Percentiles rank a stretch among this genome's conserved stretches.
Conservation (phyloP, 1,284 basidiomycete genomes). For the Anthracocystis setariae region DNA sequence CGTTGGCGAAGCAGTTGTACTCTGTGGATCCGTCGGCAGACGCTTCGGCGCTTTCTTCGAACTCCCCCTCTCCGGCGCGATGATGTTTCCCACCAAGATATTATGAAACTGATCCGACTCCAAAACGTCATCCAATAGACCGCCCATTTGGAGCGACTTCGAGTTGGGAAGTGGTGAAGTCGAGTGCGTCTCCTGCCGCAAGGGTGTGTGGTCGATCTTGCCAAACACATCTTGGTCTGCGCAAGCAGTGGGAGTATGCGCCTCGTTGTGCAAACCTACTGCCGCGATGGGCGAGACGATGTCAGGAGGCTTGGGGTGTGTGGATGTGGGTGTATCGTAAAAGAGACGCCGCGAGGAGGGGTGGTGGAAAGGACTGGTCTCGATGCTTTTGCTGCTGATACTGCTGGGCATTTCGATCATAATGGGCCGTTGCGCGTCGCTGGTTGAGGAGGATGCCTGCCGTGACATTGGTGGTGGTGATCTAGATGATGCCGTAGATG, state of each 20-base stretch:
- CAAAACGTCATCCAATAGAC: conserved; percentile 36
- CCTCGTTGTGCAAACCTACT: conserved; percentile 4
- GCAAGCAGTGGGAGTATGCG: conserved; percentile 21
- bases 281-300: conserved; percentile 22
- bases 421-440: conserved; percentile 5
- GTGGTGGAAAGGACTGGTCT: conserved; percentile 18
- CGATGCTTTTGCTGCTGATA: conserved; percentile 31
- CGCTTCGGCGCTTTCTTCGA: conserved; percentile 38
- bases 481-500: conserved; percentile 1
- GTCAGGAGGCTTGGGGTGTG: background rate
- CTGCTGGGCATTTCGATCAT: conserved; percentile 24
- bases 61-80: conserved; percentile 35
- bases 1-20: conserved; percentile 32
- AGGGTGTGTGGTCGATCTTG: conserved; percentile 40
- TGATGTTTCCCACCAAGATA: conserved; percentile 41
- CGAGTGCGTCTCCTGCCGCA: conserved; percentile 39
- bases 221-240: conserved; percentile 35
- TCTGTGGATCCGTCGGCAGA: conserved; percentile 21
- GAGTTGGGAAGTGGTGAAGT: conserved; percentile 46
- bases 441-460: conserved; percentile 4
- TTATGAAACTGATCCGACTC: conserved; percentile 25
- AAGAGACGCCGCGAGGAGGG: conserved; percentile 38
- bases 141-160: conserved; percentile 37
- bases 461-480: conserved; percentile 8
- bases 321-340: conserved; percentile 31